Conservation (phyloP, 73 alveolate species). For the Uronychia setigera region DNA sequence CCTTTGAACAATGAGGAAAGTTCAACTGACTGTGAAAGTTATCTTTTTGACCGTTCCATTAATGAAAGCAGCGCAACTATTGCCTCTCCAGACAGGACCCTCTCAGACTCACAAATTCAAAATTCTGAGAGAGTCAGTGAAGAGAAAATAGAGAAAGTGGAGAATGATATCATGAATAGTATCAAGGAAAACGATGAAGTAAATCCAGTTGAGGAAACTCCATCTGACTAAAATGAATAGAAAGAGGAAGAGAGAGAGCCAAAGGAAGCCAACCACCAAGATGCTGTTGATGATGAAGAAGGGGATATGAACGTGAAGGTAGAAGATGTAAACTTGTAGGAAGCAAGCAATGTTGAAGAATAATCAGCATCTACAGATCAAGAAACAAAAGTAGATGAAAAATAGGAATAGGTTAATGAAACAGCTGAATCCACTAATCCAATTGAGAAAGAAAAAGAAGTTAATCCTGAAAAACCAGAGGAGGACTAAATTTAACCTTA, state of each 20-base stretch:
- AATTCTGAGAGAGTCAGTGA: too few relatives aligned
- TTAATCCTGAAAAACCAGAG: background rate
- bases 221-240: too few relatives aligned
- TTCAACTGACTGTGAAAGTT: too few relatives aligned
- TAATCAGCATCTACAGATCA: background rate
- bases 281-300: background rate
- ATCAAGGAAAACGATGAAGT: too few relatives aligned
- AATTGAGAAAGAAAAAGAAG: background rate
- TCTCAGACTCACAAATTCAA: too few relatives aligned
- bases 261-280: background rate
- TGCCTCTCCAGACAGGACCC: too few relatives aligned
- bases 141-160: too few relatives aligned
- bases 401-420: background rate
- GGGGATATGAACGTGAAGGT: background rate
- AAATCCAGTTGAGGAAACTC: too few relatives aligned
- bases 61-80: too few relatives aligned
- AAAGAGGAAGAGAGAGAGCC: background rate
- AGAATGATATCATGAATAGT: too few relatives aligned
- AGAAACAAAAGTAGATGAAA: too few relatives aligned
- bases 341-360: background rate
- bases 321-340: background rate
- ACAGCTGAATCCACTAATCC: background rate
- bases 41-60: too few relatives aligned
- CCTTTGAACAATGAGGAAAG: slow-evolving; percentile 44
- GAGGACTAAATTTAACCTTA: background rate